These are phyloP conservation scores for Collybia sp. DNA, from an alignment of 768 basidiomycete species.

Conservation along the genomic window DNA sequence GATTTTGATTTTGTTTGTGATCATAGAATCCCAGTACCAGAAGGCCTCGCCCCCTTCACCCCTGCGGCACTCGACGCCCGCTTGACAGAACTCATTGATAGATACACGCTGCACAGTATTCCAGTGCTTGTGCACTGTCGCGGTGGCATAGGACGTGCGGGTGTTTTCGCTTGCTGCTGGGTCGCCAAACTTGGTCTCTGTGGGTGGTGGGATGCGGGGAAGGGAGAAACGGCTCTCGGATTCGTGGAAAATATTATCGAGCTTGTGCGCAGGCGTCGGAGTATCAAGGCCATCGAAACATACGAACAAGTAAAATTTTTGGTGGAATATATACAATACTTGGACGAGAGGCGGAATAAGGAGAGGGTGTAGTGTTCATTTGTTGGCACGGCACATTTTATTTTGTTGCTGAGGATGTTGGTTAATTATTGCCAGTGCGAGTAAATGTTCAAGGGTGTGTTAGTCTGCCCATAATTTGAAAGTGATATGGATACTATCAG, in stretches of 20 bases:
- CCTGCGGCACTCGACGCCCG: conserved; percentile 56
- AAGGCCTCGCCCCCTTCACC: conserved; percentile 77
- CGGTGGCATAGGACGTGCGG: conserved; percentile 92
- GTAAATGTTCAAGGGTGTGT: too few relatives aligned
- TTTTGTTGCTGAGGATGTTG: too few relatives aligned
- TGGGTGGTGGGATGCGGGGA: conserved; percentile 42
- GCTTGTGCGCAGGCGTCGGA: conserved; percentile 70
- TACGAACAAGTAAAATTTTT: conserved; percentile 89
- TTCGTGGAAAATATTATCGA: conserved; percentile 71
- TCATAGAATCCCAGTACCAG: conserved; percentile 79
- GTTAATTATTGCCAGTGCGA: too few relatives aligned
- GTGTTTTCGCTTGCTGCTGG: conserved; percentile 91
- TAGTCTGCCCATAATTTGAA: too few relatives aligned
- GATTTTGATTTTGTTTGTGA: neutral
- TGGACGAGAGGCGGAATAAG: conserved; percentile 21
- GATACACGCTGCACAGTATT: conserved; percentile 69
- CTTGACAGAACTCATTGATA: conserved; percentile 57
- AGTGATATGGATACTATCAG: too few relatives aligned
- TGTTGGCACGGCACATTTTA: too few relatives aligned
- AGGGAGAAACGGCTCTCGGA: neutral
- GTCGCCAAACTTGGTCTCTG: conserved; percentile 88
- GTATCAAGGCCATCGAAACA: conserved; percentile 90
- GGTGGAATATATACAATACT: conserved; percentile 67
- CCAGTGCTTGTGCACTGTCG: conserved; percentile 86
- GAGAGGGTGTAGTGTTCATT: neutral